These are phyloP conservation scores for Populus tremula DNA, from an alignment of 345 rosid species.

Conservation along the genomic window DNA sequence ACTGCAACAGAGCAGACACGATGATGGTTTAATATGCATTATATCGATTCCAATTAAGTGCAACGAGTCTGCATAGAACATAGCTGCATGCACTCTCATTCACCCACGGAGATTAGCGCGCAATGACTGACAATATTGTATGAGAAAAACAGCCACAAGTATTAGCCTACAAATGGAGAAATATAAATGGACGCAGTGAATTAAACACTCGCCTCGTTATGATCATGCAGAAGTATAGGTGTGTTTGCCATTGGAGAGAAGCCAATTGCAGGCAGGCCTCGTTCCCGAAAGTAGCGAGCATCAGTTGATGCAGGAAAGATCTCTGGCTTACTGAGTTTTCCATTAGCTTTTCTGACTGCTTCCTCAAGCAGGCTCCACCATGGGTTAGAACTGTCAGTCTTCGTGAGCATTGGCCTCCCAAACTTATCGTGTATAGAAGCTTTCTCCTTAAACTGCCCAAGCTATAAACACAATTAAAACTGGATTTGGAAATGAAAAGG, in stretches of 20 bases:
- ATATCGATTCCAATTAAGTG: not conserved
- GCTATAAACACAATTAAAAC: conserved; percentile 29
- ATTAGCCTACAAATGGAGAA: not conserved
- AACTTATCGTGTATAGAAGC: conserved; percentile 25
- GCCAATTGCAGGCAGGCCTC: conserved; percentile 79
- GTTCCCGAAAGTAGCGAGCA: conserved; percentile 63
- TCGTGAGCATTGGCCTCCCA: conserved; percentile 63
- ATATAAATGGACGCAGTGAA: not conserved
- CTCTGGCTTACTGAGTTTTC: conserved; percentile 68
- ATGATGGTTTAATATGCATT: not conserved
- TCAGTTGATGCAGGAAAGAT: conserved; percentile 92
- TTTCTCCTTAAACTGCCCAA: conserved; percentile 84
- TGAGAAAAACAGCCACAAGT: not conserved
- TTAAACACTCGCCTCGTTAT: conserved; percentile 62
- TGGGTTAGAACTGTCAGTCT: conserved; percentile 64
- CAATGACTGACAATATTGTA: not conserved
- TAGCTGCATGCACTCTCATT: not conserved
- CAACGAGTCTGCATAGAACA: not conserved
- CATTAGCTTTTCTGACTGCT: conserved; percentile 68
- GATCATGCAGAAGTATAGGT: conserved; percentile 84
- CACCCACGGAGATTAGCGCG: not conserved
- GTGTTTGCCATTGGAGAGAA: conserved; percentile 94
- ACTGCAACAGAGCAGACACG: conserved; percentile 46
- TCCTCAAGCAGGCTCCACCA: conserved; percentile 88
- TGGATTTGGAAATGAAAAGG: not conserved